Evolutionary conservation across 2,329 filamentous ascomycete genomes (phyloP), one percentile per base, ranked within the genome.

Genomic region (Fusarium graminum): DNA sequence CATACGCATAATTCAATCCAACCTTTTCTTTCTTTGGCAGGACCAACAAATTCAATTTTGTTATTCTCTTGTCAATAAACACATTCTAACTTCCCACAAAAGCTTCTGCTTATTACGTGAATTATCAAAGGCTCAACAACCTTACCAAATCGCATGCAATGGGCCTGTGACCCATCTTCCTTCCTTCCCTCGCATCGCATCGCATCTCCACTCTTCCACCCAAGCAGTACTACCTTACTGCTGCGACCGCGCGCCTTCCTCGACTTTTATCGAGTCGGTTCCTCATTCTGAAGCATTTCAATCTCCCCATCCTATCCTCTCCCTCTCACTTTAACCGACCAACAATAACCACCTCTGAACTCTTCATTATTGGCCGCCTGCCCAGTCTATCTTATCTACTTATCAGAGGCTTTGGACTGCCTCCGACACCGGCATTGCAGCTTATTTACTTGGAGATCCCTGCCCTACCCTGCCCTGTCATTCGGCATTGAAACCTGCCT

Each of bases 121-220:
- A 42, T 42, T 17, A n/a, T 6, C 8, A 22, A 22, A 22, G 22
- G 22, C 22, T 29, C 26, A 32, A 32, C 28, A 29, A 53, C 38
- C 22, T 7, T 32, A 14, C 12, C 29, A 7, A 32, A 30, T 30
- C 25, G n/a, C 51, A 28, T n/a, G 36, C 12, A 25, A 53, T 53
- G 51, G 30, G 25, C 29, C 51, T 38, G 6, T 53, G 45, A 60
- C 34, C 43, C 38, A n/a, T n/a, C 34, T 36, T n/a, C 34, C 43
- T 42, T 36, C 34, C 34, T 36, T 16, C 16, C 28, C 25, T 28
- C 22, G 10, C 38, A 30, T 52, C 38, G n/a, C 29, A 45, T 34
- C n/a, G n/a, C 65, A 67, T 70, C 68, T 70, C 68, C 68, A 71
- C 68, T 69, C 59, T 43, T 58, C 69, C 66, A 61, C 63, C 59